These are phyloP conservation scores for Tetrahymena elliotti DNA, from an alignment of 73 alveolate genomes.

Conservation along the genomic window DNA sequence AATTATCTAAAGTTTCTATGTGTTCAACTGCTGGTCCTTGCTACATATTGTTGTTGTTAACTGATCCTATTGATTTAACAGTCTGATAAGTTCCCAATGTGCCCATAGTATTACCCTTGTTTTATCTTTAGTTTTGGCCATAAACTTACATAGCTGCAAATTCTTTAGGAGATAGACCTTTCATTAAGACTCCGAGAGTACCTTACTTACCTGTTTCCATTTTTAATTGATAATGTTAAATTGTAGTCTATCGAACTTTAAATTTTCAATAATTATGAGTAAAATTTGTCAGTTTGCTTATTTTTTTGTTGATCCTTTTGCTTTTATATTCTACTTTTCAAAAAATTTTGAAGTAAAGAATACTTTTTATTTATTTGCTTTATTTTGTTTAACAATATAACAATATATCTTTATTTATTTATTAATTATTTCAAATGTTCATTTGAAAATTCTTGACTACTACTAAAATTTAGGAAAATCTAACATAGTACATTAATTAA, in stretches of 20 bases:
- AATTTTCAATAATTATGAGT: background rate
- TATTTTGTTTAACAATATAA: background rate
- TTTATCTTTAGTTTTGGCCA: background rate
- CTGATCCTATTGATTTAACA: background rate
- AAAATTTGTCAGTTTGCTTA: too few species aligned
- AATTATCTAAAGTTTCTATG: background rate
- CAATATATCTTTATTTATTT: background rate
- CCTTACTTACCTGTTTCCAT: background rate
- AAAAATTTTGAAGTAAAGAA: background rate
- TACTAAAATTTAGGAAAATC: background rate
- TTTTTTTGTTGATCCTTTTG: too few species aligned
- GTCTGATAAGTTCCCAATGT: background rate
- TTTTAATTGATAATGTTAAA: background rate
- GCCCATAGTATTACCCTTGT: background rate
- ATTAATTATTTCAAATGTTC: background rate
- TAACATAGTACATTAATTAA: background rate
- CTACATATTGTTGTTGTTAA: background rate
- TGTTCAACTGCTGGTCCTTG: background rate
- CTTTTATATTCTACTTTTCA: background rate
- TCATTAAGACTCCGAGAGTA: background rate
- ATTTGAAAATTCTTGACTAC: background rate
- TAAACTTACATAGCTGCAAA: background rate
- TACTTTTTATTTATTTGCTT: background rate
- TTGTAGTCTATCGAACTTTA: background rate
- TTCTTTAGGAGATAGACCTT: background rate